These are phyloP conservation scores for Fusarium duplospermum DNA, from an alignment of 2,329 filamentous ascomycete genomes.

Conservation along the genomic window DNA sequence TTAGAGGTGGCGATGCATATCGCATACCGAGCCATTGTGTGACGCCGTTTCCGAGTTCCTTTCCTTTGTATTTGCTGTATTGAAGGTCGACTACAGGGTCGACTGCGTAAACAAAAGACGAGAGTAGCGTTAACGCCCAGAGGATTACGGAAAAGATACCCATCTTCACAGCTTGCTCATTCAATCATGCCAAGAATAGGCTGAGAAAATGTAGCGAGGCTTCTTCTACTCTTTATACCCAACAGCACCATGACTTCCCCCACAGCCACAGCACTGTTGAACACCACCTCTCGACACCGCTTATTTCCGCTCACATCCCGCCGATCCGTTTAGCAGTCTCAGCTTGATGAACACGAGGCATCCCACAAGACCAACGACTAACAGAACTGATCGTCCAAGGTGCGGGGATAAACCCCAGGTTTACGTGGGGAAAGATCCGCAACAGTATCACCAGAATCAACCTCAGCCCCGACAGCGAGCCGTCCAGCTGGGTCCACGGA, in stretches of 20 bases:
- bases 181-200: not conserved
- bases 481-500: not conserved
- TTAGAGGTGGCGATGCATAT: conserved; percentile 77
- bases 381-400: not conserved
- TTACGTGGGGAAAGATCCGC: conserved; percentile 2
- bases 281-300: not conserved
- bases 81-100: conserved; percentile 65
- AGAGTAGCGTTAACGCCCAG: conserved; percentile 6
- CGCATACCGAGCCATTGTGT: conserved; percentile 80
- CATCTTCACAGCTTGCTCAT: not conserved
- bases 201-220: not conserved
- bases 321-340: not conserved
- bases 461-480: not conserved
- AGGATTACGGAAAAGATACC: not conserved
- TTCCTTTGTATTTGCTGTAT: conserved; percentile 75
- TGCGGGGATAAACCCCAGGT: not conserved
- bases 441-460: not conserved
- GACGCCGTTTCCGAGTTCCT: conserved; percentile 65
- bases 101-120: conserved; percentile 19
- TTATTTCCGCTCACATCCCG: not conserved
- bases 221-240: not conserved
- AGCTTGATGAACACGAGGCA: not conserved
- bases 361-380: not conserved
- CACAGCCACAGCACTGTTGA: not conserved
- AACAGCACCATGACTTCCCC: not conserved